These are phyloP conservation scores for Atkinsonella hypoxylon DNA, from an alignment of 2,329 filamentous ascomycete species.

Conservation along the genomic window DNA sequence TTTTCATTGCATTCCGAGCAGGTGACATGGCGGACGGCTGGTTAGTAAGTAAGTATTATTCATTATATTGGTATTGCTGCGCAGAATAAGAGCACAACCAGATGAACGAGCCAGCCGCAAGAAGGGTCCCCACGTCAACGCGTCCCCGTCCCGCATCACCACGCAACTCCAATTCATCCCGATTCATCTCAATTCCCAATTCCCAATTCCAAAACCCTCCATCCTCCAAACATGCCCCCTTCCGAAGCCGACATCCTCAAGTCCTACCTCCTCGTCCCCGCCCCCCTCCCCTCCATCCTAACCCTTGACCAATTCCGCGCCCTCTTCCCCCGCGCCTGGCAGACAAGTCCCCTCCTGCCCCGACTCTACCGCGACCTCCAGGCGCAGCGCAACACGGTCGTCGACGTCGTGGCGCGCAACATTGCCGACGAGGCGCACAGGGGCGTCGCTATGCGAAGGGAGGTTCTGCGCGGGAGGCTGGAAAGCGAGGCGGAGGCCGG, in stretches of 20 bases:
- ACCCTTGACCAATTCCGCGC: constrained; percentile 64
- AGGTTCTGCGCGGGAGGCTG: constrained; percentile 41
- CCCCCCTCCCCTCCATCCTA: constrained; percentile 60
- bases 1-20: too few relatives aligned
- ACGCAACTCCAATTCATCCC: too few relatives aligned
- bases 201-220: too few relatives aligned
- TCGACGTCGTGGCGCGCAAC: constrained; percentile 54
- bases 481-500: constrained; percentile 38
- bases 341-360: constrained; percentile 54
- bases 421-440: constrained; percentile 53
- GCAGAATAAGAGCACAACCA: too few relatives aligned
- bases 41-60: too few relatives aligned
- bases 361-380: constrained; percentile 71
- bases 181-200: neutral
- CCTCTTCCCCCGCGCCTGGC: constrained; percentile 59
- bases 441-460: constrained; percentile 45
- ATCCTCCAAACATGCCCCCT: constrained; percentile 47
- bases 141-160: too few relatives aligned
- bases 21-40: too few relatives aligned
- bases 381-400: constrained; percentile 54
- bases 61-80: too few relatives aligned
- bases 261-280: constrained; percentile 67
- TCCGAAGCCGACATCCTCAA: constrained; percentile 64
- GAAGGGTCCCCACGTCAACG: too few relatives aligned
- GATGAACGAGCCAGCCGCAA: too few relatives aligned